Conservation (phyloP, 345 rosid species). For the Eucalyptus rudis region DNA sequence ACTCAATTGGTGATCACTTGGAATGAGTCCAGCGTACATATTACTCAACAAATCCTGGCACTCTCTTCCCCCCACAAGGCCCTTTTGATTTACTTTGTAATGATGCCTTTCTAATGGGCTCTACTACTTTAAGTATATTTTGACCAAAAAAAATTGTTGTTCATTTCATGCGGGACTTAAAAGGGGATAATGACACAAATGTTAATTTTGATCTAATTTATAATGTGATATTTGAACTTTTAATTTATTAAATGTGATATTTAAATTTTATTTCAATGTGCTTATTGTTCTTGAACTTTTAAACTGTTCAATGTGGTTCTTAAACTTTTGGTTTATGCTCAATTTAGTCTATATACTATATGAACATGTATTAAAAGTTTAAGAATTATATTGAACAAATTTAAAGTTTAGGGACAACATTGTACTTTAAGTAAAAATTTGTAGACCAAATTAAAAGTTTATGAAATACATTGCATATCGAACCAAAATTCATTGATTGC, state of each 20-base stretch:
- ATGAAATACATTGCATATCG: no score
- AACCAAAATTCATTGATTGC: no score
- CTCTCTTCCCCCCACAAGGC: background rate
- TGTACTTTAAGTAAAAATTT: background rate
- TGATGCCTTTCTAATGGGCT: background rate
- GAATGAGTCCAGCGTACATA: background rate
- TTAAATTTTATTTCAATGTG: background rate
- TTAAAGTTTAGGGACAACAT: background rate
- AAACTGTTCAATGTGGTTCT: rapidly evolving
- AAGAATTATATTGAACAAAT: no score
- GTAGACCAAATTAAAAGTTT: no score
- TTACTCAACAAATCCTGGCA: background rate
- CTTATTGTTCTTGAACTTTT: no score
- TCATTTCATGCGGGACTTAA: background rate
- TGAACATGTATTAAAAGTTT: no score
- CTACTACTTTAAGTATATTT: background rate
- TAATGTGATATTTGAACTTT: rapidly evolving
- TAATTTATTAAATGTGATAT: no score
- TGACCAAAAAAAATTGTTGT: background rate
- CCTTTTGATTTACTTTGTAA: background rate
- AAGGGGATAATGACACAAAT: background rate
- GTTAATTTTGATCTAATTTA: background rate
- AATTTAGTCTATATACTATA: no score
- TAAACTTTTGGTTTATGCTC: background rate
- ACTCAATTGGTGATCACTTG: background rate